phyloP scores from a whole-genome alignment of 2,329 filamentous ascomycete genomes.

The Aspergillus fijiensis region DNA sequence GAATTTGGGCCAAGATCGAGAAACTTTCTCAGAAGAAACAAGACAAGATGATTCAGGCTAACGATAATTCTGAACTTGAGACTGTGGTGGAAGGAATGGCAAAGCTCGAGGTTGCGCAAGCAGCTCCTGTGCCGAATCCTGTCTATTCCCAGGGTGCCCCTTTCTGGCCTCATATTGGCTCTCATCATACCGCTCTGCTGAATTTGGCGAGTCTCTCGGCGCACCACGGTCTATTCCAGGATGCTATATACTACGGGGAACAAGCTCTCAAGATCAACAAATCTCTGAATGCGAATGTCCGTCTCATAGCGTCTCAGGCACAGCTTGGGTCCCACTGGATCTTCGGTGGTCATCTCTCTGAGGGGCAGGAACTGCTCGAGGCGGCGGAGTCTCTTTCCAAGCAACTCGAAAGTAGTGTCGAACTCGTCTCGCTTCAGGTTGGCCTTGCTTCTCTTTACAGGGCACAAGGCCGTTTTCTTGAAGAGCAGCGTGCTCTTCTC shows the following conservation, averaged over 20 bases:
- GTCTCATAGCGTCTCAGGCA: conserved; percentile 49
- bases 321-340: conserved; percentile 51
- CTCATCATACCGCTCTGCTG: conserved; percentile 68
- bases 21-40: conserved; percentile 41
- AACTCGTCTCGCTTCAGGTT: conserved; percentile 51
- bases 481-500: conserved; percentile 52
- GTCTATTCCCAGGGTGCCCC: conserved; percentile 59
- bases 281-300: conserved; percentile 62
- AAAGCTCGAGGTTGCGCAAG: conserved; percentile 40
- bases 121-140: conserved; percentile 40
- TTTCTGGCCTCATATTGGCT: conserved; percentile 77
- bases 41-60: conserved; percentile 25
- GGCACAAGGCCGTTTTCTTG: conserved; percentile 47
- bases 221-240: conserved; percentile 81
- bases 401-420: conserved; percentile 51
- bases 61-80: conserved; percentile 33
- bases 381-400: conserved; percentile 58
- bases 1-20: conserved; percentile 54
- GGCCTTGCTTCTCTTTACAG: conserved; percentile 49
- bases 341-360: conserved; percentile 49
- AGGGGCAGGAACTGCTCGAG: conserved; percentile 57
- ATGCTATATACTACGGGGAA: conserved; percentile 84
- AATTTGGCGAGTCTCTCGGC: conserved; percentile 77
- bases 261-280: conserved; percentile 76
- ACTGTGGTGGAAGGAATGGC: conserved; percentile 40